Evolutionary conservation across 169 alveolate genomes (phyloP).

Genomic region (Eimeria zaria): DNA sequence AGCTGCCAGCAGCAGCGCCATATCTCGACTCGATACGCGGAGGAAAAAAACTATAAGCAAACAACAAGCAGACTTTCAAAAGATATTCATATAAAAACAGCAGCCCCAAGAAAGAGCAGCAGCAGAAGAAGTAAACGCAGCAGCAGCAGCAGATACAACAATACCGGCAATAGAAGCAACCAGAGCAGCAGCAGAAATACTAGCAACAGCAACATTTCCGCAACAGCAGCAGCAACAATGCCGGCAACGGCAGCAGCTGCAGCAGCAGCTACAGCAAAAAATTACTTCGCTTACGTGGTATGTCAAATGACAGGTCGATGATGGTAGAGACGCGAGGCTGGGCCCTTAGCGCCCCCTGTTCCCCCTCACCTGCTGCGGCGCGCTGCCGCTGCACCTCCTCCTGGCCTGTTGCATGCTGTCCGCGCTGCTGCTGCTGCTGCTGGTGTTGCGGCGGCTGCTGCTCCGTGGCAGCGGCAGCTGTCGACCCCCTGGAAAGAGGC

Average conservation of each 20-base stretch:
- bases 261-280: background rate
- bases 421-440: slow-evolving; percentile 2
- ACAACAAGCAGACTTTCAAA: too few relatives aligned
- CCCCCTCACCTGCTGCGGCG: background rate
- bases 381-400: slow-evolving; percentile 32
- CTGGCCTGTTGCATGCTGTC: background rate
- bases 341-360: background rate
- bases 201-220: background rate
- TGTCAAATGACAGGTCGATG: slow-evolving; percentile 53
- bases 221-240: background rate
- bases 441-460: slow-evolving; percentile 30
- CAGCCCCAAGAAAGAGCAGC: background rate
- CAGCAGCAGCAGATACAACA: background rate
- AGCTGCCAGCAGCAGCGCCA: slow-evolving; percentile 83
- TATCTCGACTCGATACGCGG: slow-evolving; percentile 83
- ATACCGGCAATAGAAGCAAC: too few relatives aligned
- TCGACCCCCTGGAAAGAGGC: background rate
- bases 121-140: background rate
- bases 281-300: slow-evolving; percentile 15
- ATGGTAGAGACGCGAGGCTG: slow-evolving; percentile 10
- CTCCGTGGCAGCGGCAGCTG: slow-evolving; percentile 15
- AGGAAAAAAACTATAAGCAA: slow-evolving; percentile 56
- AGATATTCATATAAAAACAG: too few relatives aligned
- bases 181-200: background rate
- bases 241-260: background rate